A percentile compares a stretch with the other conserved stretches of the same genome.
Conservation (phyloP, 495 filamentous ascomycete species). For the Parmelia sp. region DNA sequence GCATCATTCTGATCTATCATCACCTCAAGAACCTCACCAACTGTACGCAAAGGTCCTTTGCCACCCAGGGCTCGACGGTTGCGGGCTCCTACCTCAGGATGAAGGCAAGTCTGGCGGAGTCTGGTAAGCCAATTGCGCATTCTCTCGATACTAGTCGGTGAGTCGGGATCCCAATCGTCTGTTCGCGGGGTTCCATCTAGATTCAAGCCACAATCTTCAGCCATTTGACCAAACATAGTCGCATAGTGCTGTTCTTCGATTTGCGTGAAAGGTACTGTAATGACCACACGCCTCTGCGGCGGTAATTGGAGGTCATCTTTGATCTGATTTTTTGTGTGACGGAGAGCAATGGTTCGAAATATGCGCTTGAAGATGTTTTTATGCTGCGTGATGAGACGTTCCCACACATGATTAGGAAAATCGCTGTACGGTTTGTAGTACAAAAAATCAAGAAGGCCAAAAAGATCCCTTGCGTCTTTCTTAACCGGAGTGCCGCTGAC, state of each 20-base stretch:
- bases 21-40: slow-evolving; percentile 73
- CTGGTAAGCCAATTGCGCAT: slow-evolving; percentile 66
- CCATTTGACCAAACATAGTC: slow-evolving; percentile 66
- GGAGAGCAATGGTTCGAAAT: slow-evolving; percentile 62
- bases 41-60: slow-evolving; percentile 64
- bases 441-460: slow-evolving; percentile 74
- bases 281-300: slow-evolving; percentile 73
- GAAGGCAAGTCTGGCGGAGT: slow-evolving; percentile 79
- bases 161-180: slow-evolving; percentile 58
- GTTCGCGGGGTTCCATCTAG: slow-evolving; percentile 52
- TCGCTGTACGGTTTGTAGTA: slow-evolving; percentile 67
- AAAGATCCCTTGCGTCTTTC: slow-evolving; percentile 61
- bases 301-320: slow-evolving; percentile 62
- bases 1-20: slow-evolving; percentile 82
- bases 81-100: slow-evolving; percentile 66
- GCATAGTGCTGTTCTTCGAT: slow-evolving; percentile 85
- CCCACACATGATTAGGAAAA: slow-evolving; percentile 55
- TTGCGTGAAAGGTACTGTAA: slow-evolving; percentile 80
- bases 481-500: slow-evolving; percentile 88
- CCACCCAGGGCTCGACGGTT: slow-evolving; percentile 64
- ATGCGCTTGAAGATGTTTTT: slow-evolving; percentile 56
- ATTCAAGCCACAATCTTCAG: slow-evolving; percentile 58
- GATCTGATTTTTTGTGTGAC: slow-evolving; percentile 78
- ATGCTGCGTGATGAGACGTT: slow-evolving; percentile 51
- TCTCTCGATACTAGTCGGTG: slow-evolving; percentile 47